A percentile compares a stretch with the other conserved stretches of the same genome.
phyloP scores from a whole-genome alignment of 495 filamentous ascomycete species.

The Cudoniella acicularis region DNA sequence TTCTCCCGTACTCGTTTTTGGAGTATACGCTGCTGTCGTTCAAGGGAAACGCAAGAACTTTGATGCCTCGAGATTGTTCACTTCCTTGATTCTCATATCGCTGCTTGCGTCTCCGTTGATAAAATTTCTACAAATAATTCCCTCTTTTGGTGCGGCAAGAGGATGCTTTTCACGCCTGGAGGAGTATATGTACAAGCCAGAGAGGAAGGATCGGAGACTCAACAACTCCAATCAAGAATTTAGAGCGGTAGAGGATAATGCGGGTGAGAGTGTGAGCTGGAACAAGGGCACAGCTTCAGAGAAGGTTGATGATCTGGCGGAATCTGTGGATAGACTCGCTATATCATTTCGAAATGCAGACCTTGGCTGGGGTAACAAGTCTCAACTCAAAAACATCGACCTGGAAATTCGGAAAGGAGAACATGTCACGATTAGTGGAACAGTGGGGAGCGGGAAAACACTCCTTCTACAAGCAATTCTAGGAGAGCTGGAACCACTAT shows the following conservation, averaged over 20 bases:
- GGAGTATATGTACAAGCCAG: conserved; percentile 17
- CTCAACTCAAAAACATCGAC: not conserved
- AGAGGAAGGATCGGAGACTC: not conserved
- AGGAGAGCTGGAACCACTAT: conserved; percentile 12
- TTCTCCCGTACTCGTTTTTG: not conserved
- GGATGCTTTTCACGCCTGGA: conserved; percentile 30
- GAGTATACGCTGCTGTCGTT: not conserved
- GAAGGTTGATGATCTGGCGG: not conserved
- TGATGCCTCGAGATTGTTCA: conserved; percentile 27
- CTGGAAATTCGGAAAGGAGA: not conserved
- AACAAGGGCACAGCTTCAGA: not conserved
- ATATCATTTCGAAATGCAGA: not conserved
- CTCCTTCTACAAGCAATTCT: conserved; percentile 29
- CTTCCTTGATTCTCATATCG: conserved; percentile 32
- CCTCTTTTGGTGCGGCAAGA: conserved; percentile 20
- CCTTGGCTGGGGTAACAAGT: not conserved
- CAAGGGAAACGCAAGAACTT: not conserved
- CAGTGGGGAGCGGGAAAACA: conserved; percentile 31
- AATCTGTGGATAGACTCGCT: not conserved
- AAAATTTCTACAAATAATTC: conserved; percentile 25
- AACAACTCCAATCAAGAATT: not conserved
- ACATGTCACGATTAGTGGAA: conserved; percentile 11
- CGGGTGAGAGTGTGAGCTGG: not conserved
- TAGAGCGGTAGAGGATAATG: not conserved
- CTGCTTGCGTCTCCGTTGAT: conserved; percentile 29